phyloP scores from a whole-genome alignment of 345 rosid genomes.

The Zanthoxylum bungeanum region DNA sequence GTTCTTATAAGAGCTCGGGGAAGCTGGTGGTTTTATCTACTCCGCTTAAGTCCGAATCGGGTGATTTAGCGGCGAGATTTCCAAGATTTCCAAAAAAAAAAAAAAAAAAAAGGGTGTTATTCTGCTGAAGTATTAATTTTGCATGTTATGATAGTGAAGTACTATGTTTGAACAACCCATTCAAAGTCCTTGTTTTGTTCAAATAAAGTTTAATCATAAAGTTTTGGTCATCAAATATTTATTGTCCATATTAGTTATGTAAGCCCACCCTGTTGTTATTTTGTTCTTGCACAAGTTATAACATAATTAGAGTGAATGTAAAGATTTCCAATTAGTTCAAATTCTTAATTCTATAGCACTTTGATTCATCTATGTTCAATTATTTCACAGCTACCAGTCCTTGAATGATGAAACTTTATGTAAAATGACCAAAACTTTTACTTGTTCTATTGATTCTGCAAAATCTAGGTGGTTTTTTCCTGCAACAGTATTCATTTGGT shows the following conservation, averaged over 20 bases:
- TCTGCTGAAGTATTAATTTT: too few species aligned
- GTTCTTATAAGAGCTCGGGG: too few species aligned
- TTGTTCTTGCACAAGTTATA: slow-evolving; percentile 13
- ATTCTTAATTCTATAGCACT: neutral
- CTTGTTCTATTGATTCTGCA: slow-evolving; percentile 7
- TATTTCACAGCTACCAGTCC: slow-evolving; percentile 1
- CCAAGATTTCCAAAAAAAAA: too few species aligned
- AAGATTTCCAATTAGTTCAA: neutral
- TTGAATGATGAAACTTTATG: slow-evolving; percentile 14
- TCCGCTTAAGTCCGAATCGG: too few species aligned
- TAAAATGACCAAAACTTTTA: slow-evolving; percentile 16
- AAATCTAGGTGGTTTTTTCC: neutral
- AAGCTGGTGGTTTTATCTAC: too few species aligned
- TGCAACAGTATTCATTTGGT: neutral
- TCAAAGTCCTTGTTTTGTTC: slow-evolving; percentile 6
- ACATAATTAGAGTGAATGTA: neutral
- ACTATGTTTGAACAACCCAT: neutral
- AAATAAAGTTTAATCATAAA: neutral
- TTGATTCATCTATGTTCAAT: neutral
- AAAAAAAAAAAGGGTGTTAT: too few species aligned
- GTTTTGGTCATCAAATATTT: neutral
- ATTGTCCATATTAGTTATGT: neutral
- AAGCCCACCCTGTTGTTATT: neutral
- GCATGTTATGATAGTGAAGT: neutral
- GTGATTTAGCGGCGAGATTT: too few species aligned